These are phyloP conservation scores for Daldinia childiae DNA, from an alignment of 495 filamentous ascomycete species.

Conservation along the genomic window DNA sequence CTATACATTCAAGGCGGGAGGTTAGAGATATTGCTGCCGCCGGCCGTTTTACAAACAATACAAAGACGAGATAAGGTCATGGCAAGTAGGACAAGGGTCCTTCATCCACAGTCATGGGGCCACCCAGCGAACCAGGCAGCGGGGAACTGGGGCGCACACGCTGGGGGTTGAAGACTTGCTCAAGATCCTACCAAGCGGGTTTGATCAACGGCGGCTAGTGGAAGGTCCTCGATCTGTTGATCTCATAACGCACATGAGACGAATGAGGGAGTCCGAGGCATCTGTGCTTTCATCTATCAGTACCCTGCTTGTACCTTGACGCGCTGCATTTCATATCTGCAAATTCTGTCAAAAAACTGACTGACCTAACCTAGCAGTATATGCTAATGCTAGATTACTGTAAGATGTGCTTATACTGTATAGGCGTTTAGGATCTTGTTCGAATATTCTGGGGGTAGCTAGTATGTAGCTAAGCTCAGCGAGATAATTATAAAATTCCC, in stretches of 20 bases:
- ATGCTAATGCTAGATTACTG: slow-evolving; percentile 17
- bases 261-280: slow-evolving; percentile 31
- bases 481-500: slow-evolving; percentile 26
- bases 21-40: slow-evolving; percentile 10
- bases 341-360: slow-evolving; percentile 24
- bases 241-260: slow-evolving; percentile 39
- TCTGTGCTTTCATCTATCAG: slow-evolving; percentile 6
- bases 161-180: slow-evolving; percentile 35
- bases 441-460: slow-evolving; percentile 13
- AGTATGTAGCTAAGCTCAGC: slow-evolving; percentile 10
- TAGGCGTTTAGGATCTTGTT: slow-evolving; percentile 7
- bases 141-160: slow-evolving; percentile 43
- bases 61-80: slow-evolving; percentile 32
- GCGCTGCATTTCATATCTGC: slow-evolving; percentile 12
- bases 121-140: slow-evolving; percentile 39
- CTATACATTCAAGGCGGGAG: background rate
- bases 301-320: slow-evolving; percentile 12
- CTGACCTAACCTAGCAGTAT: slow-evolving; percentile 1
- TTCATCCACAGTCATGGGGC: slow-evolving; percentile 43
- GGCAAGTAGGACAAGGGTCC: slow-evolving; percentile 37
- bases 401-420: slow-evolving; percentile 23
- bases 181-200: slow-evolving; percentile 40
- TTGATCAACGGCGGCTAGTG: slow-evolving; percentile 45
- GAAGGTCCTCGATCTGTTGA: slow-evolving; percentile 45
- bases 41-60: slow-evolving; percentile 18